phyloP scores from a whole-genome alignment of 78 protist genomes.

The Creolimax fragrantissima region DNA sequence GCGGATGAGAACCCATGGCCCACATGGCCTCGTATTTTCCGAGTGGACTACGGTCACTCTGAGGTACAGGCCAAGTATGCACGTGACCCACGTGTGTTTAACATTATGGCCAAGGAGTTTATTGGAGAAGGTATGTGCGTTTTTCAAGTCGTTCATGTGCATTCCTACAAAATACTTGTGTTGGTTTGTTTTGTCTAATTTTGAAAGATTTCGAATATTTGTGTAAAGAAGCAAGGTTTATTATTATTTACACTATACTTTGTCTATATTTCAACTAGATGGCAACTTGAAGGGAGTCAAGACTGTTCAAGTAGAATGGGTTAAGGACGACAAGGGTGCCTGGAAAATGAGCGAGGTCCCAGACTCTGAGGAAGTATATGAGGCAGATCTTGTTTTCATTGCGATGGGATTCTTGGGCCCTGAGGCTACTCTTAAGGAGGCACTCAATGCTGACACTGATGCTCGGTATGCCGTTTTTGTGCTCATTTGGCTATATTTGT shows the following conservation, averaged over 20 bases:
- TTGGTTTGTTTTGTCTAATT: too few species aligned
- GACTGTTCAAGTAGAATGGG: constrained; percentile 38
- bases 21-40: constrained; percentile 62
- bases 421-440: constrained; percentile 32
- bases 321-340: not conserved
- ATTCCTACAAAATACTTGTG: too few species aligned
- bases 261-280: too few species aligned
- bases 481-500: not conserved
- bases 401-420: constrained; percentile 78
- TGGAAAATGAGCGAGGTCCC: constrained; percentile 21
- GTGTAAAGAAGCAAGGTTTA: too few species aligned
- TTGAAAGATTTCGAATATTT: too few species aligned
- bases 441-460: constrained; percentile 4
- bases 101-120: constrained; percentile 51
- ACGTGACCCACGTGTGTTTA: constrained; percentile 44
- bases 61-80: constrained; percentile 44
- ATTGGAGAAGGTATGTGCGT: constrained; percentile 24
- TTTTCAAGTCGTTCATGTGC: not conserved
- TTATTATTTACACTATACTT: too few species aligned
- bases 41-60: constrained; percentile 75
- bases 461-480: not conserved
- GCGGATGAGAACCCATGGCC: constrained; percentile 68
- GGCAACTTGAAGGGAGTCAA: constrained; percentile 35
- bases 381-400: constrained; percentile 56
- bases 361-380: constrained; percentile 2